Percentiles rank a stretch among this genome's conserved stretches.
Conservation (phyloP, 1,284 basidiomycete species). For the Cutaneotrichosporon sp. region DNA sequence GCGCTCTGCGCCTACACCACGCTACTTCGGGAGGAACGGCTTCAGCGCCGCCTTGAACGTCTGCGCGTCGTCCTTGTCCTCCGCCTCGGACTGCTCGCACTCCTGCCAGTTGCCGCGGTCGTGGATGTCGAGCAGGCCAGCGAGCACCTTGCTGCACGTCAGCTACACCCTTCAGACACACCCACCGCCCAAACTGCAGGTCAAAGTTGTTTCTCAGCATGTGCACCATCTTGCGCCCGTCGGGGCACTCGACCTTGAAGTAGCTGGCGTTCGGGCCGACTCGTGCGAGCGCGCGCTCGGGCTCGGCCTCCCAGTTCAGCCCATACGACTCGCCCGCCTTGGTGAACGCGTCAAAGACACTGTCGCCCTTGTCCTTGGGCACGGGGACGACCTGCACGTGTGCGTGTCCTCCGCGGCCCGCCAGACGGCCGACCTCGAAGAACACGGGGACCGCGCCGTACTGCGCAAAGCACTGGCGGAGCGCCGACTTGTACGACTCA, state of each 20-base stretch:
- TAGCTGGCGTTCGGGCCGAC: constrained; percentile 64
- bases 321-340: constrained; percentile 66
- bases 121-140: constrained; percentile 68
- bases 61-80: constrained; percentile 76
- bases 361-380: constrained; percentile 62
- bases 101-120: constrained; percentile 88
- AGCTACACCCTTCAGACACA: constrained; percentile 14
- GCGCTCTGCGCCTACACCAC: too few species aligned
- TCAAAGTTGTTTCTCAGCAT: constrained; percentile 79
- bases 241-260: constrained; percentile 85
- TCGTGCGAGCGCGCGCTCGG: constrained; percentile 63
- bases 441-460: constrained; percentile 69
- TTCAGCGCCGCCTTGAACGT: constrained; percentile 80
- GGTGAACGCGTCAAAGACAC: constrained; percentile 70
- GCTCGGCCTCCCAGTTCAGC: constrained; percentile 65
- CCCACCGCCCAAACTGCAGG: constrained; percentile 88
- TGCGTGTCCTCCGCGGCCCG: constrained; percentile 86
- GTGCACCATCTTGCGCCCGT: constrained; percentile 82
- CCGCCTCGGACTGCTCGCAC: constrained; percentile 74
- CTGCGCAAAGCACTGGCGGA: constrained; percentile 70
- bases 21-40: constrained; percentile 58
- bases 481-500: constrained; percentile 74
- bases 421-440: constrained; percentile 84
- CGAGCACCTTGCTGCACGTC: constrained; percentile 69
- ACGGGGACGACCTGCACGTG: constrained; percentile 86